phyloP scores from a whole-genome alignment of 805 yeast species.

The Cyberlindnera euphorbiiphila region DNA sequence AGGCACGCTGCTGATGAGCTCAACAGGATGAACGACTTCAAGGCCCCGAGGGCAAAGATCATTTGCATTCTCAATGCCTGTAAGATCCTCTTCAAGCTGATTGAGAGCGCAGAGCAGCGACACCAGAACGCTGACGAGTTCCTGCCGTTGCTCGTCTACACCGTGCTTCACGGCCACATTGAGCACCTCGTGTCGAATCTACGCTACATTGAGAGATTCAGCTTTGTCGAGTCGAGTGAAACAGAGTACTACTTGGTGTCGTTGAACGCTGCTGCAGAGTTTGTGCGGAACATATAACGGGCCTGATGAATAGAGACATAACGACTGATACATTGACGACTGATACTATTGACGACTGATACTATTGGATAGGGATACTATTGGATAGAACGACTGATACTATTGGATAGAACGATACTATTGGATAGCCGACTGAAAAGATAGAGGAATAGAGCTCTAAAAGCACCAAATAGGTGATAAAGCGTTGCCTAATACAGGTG shows the following conservation, averaged over 20 bases:
- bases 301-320: background rate
- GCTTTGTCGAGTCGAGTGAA: conserved; percentile 79
- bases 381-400: too few species aligned
- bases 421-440: too few species aligned
- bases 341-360: too few species aligned
- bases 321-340: background rate
- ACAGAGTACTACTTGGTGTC: conserved; percentile 88
- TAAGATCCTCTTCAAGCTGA: conserved; percentile 84
- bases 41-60: conserved; percentile 93
- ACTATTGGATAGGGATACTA: too few species aligned
- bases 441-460: too few species aligned
- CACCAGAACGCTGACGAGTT: conserved; percentile 89
- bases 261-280: conserved; percentile 83
- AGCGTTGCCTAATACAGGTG: background rate
- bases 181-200: conserved; percentile 69
- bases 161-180: conserved; percentile 67
- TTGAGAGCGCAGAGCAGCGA: conserved; percentile 59
- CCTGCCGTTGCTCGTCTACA: conserved; percentile 81
- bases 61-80: conserved; percentile 90
- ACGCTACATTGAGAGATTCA: conserved; percentile 78
- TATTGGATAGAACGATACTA: too few species aligned
- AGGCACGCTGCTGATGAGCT: conserved; percentile 71
- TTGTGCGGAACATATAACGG: conserved; percentile 53
- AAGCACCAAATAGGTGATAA: too few species aligned
- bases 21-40: conserved; percentile 70